These are phyloP conservation scores for Fusarium coicis DNA, from an alignment of 2,329 filamentous ascomycete species.

Conservation along the genomic window DNA sequence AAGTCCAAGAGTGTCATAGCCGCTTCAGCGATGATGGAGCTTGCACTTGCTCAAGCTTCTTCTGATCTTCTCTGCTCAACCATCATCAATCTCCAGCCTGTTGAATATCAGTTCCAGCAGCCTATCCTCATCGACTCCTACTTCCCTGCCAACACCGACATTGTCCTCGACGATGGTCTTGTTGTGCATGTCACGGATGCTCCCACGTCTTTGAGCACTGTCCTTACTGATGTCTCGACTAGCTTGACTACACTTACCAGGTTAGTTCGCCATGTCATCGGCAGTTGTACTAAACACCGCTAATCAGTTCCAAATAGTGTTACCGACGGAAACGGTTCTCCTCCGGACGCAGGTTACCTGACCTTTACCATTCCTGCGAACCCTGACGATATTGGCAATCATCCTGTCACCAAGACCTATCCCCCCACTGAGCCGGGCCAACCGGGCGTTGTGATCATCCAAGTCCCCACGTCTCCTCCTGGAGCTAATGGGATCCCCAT, in stretches of 20 bases:
- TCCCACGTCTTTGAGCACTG: neutral
- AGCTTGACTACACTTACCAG: neutral
- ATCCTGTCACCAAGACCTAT: neutral
- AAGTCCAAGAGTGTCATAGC: neutral
- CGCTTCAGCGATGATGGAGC: neutral
- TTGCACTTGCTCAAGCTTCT: neutral
- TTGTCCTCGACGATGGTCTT: neutral
- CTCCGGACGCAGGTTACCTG: neutral
- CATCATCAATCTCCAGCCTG: neutral
- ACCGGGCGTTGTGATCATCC: neutral
- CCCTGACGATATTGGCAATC: neutral
- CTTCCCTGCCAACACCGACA: neutral
- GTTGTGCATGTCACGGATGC: neutral
- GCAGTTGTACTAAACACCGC: fast-evolving
- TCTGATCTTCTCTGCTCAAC: neutral
- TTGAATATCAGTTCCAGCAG: neutral
- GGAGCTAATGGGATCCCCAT: fast-evolving
- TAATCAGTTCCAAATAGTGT: neutral
- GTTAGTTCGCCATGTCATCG: fast-evolving
- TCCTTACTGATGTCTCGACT: neutral
- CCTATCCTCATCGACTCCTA: neutral
- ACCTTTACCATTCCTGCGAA: neutral
- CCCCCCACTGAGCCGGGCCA: neutral
- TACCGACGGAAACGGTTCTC: neutral
- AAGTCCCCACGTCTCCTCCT: neutral